Base-by-base conservation (phyloP, 2,329 filamentous ascomycete genomes). In the Beauveria bassiana region DNA sequence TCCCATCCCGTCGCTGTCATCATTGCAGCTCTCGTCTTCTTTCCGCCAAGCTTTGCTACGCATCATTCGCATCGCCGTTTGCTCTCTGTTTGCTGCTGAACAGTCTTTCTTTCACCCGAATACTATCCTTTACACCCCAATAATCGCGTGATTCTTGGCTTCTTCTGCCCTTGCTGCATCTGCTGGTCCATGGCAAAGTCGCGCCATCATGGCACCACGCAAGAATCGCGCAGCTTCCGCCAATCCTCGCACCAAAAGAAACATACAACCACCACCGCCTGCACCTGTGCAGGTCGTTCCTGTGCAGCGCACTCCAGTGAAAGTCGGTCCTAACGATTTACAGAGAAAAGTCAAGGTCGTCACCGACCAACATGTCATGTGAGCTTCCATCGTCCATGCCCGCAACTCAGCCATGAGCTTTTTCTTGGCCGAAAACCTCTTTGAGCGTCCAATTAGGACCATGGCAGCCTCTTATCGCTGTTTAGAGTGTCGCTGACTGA, bases 341-440 rank as follows among this genome's bases (percentile, higher is more conserved):
- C 89, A 97, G 84, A 86, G 95, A 71, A 90, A 86, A 72, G 83
- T 99, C 77, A 96, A 93, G 84, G 86, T 99, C 78, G 84, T 97
- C 68, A 98, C 95, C 57, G 88, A 95, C 79, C 93, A 98, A 77
- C 84, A 87, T 73, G 84, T 92, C 76, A 90, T 92, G 91, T 96
- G 85, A 77, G 88, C 59, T 55, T 57, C 57, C 51, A 24, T 38
- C 28, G 55, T n/a, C 61, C 38, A 28, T 31, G 60, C 20, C 56
- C 51, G 55, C 50, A 53, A 52, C 61, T 58, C 59, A 31, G 60
- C 46, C 58, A n/a, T 22, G 14, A 20, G 40, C 10, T 20, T 28
- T 50, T 22, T 22, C 28, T 20, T 34, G 16, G 49, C 16, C 8
- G 20, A 40, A 12, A 60, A 40, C 50, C 14, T 40, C 12, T 16